A percentile compares a stretch with the other conserved stretches of the same genome.
Conservation (phyloP, 176 grass and related monocot species). For the Typha latifolia region DNA sequence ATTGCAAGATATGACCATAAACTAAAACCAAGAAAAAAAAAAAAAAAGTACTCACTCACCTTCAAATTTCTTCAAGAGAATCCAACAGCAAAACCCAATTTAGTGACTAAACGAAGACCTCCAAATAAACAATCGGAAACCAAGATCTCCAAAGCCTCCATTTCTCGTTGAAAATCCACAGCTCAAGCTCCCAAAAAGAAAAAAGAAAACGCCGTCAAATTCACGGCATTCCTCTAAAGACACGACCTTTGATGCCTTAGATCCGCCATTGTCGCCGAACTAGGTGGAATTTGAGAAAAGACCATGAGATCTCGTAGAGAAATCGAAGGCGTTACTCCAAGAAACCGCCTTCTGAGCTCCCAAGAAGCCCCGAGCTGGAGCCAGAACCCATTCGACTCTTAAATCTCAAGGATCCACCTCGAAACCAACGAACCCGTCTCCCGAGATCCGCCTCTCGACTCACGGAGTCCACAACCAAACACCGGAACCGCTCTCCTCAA, state of each 20-base stretch:
- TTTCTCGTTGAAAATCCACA: neutral
- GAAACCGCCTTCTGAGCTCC: neutral
- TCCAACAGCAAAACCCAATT: neutral
- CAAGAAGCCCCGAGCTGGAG: neutral
- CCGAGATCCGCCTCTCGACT: neutral
- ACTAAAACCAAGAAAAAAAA: neutral
- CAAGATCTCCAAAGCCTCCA: neutral
- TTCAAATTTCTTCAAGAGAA: neutral
- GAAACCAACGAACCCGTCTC: no score
- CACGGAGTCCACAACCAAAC: neutral
- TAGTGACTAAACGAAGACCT: neutral
- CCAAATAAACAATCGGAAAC: neutral
- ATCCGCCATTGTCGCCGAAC: neutral
- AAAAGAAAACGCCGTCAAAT: neutral
- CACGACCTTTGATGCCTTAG: neutral
- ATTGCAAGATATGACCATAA: neutral
- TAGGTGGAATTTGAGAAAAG: neutral
- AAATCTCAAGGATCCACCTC: no score
- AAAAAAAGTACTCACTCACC: neutral
- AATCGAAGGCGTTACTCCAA: neutral
- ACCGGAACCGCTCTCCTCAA: neutral
- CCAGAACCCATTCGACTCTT: no score
- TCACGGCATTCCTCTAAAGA: neutral
- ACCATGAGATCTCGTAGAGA: neutral
- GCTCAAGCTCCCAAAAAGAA: neutral